Conservation (phyloP, 208 protist genomes). For the Phytomonas sp. region DNA sequence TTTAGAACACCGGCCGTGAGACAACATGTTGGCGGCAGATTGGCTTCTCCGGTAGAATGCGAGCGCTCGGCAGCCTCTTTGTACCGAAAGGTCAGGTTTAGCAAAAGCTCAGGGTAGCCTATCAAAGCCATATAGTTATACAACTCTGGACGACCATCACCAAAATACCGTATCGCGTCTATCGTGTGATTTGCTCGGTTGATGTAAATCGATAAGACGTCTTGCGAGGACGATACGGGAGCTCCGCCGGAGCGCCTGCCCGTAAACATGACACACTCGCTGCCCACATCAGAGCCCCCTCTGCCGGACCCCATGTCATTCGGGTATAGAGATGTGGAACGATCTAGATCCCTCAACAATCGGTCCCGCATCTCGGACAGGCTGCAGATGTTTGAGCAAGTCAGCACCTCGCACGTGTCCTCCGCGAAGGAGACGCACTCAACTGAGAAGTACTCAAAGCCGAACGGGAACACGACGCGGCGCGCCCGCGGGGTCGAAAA, state of each 20-base stretch:
- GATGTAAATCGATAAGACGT: constrained; percentile 60
- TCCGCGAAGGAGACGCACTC: constrained; percentile 31
- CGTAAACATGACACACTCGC: neutral
- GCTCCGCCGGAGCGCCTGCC: neutral
- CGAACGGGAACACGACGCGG: constrained; percentile 48
- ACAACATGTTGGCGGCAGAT: constrained; percentile 10
- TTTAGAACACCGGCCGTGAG: constrained; percentile 34
- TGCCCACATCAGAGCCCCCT: neutral
- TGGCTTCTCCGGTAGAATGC: neutral
- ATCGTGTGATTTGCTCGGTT: constrained; percentile 56
- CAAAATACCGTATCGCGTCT: constrained; percentile 76
- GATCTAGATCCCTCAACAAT: constrained; percentile 17
- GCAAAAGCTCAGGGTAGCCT: constrained; percentile 71
- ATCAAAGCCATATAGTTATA: constrained; percentile 75
- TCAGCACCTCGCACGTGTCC: constrained; percentile 33
- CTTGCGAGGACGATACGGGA: constrained; percentile 12
- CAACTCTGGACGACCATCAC: constrained; percentile 55
- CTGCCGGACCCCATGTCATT: neutral
- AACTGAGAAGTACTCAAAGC: constrained; percentile 59
- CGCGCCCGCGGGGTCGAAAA: constrained; percentile 12
- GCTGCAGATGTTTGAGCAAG: constrained; percentile 18
- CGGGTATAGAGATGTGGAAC: neutral
- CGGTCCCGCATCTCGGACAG: constrained; percentile 25
- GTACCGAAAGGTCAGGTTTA: constrained; percentile 79
- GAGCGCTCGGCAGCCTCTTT: constrained; percentile 27